Base-by-base conservation (phyloP, 148 eudicot species). In the Camellia sinensis region DNA sequence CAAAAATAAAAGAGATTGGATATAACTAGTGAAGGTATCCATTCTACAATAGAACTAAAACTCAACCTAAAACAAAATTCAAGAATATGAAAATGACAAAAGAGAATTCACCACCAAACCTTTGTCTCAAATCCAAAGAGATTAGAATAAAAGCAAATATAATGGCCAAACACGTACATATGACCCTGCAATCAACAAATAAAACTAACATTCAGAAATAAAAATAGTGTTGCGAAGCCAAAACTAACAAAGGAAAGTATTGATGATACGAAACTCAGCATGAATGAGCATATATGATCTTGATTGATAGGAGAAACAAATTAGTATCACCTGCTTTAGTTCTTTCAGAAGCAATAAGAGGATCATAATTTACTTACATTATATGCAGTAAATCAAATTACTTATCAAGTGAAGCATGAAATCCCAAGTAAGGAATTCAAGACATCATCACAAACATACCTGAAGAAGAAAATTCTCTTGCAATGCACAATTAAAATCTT, bases 41-140 rank as follows among this genome's bases (percentile, higher is more conserved):
- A 9, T 40, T 73, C 44, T n/a, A 50, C 52, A 62, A 67, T 61
- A 70, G 54, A 61, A 46, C 73, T 44, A 68, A 22, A 63, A 75
- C 4, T 41, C 22, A 54, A 15, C 13, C 17, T 19, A 57, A 62
- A 61, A 61, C 17, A 19, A 75, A 61, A 75, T 59, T 59, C 68
- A 63, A 76, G 5, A 13, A 63, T n/a, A 44, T 63, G 61, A 46
- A 78, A 66, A 68, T 10, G 13, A 46, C 67, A 37, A 82, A 67
- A 63, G 46, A 71, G 87, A 15, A 54, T 72, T 2, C 11, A 72
- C 46, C 59, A 72, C 62, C 76, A 64, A 65, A 96, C 99, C 99
- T 96, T 96, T 44, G 99, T 92, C 89, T 96, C 99, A 87, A 92
- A 96, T 84, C 99, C 98, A 88, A 96, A 94, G 22, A 96, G 88